These are phyloP conservation scores for Cicer judaicum DNA, from an alignment of 306 rosid species.

Conservation along the genomic window DNA sequence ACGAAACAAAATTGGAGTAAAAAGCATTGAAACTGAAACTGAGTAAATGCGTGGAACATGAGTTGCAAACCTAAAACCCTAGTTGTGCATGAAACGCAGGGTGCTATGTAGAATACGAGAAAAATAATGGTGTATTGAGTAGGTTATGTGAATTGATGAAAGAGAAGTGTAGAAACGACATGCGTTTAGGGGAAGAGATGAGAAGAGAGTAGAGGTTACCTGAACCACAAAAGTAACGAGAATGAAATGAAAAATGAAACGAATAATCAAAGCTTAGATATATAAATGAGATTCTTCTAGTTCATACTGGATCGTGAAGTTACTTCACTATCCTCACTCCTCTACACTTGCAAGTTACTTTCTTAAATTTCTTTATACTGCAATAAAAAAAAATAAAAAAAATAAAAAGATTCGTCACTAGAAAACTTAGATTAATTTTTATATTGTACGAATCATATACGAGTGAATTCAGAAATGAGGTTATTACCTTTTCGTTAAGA, in stretches of 20 bases:
- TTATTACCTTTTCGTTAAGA: too few relatives aligned
- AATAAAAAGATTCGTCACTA: too few relatives aligned
- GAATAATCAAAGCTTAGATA: slow-evolving; percentile 39
- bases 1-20: slow-evolving; percentile 2
- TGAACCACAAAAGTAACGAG: slow-evolving; percentile 9
- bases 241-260: not conserved
- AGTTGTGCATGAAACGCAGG: slow-evolving; percentile 15
- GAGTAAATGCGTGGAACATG: not conserved
- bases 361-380: too few relatives aligned
- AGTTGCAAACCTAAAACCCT: slow-evolving; percentile 61
- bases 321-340: slow-evolving; percentile 35
- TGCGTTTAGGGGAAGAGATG: not conserved
- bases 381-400: too few relatives aligned
- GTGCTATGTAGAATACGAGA: not conserved
- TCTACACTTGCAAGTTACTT: too few relatives aligned
- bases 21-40: not conserved
- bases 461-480: too few relatives aligned
- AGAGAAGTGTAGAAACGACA: not conserved
- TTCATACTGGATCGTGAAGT: slow-evolving; percentile 30
- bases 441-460: too few relatives aligned
- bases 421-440: too few relatives aligned
- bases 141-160: not conserved
- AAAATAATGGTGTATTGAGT: not conserved
- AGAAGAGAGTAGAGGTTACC: not conserved
- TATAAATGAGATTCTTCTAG: slow-evolving; percentile 2